These are phyloP conservation scores for Poa pratensis DNA, from an alignment of 176 grass and related monocot genomes.

Conservation along the genomic window DNA sequence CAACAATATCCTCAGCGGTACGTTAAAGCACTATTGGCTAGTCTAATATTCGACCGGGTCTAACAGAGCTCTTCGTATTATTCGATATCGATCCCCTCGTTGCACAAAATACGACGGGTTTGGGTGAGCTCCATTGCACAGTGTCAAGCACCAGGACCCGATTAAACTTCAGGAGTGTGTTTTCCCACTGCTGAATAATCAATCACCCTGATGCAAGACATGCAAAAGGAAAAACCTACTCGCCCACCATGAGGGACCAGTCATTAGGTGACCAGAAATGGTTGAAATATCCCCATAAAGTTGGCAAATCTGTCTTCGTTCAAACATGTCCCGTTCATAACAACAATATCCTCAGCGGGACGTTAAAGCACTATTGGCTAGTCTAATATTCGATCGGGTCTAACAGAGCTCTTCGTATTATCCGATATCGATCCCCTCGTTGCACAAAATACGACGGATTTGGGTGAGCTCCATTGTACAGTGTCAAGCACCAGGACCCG, in stretches of 20 bases:
- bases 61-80: neutral
- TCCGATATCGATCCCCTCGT: neutral
- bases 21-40: neutral
- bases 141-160: neutral
- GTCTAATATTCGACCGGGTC: neutral
- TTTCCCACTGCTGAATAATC: neutral
- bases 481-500: neutral
- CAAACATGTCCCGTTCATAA: neutral
- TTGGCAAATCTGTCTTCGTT: neutral
- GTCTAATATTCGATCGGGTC: neutral
- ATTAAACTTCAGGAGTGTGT: conserved; percentile 27
- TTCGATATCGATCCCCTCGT: neutral
- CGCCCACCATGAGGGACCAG: neutral
- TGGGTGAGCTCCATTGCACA: conserved; percentile 9
- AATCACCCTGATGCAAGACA: no score
- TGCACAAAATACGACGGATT: neutral
- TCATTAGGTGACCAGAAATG: neutral
- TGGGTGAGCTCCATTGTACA: conserved; percentile 11
- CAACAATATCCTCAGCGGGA: neutral
- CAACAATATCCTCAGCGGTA: neutral
- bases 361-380: neutral
- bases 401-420: neutral
- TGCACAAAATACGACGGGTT: neutral
- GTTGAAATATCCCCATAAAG: neutral
- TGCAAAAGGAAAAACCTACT: neutral